phyloP scores from a whole-genome alignment of 805 yeast genomes.

The Kazachstania psychrophila region DNA sequence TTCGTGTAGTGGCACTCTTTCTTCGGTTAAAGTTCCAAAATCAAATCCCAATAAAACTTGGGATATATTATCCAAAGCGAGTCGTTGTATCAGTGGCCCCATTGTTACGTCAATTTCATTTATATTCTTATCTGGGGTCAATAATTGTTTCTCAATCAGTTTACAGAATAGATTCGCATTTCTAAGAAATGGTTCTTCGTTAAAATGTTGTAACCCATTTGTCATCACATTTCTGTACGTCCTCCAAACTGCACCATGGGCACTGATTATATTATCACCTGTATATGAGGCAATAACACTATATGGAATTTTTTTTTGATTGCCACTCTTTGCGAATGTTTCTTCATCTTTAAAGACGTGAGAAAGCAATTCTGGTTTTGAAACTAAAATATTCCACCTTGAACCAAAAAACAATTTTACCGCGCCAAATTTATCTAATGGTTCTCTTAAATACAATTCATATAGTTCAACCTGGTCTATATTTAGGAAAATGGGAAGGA shows the following conservation, averaged over 20 bases:
- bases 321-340: slow-evolving; percentile 49
- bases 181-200: slow-evolving; percentile 30
- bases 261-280: slow-evolving; percentile 53
- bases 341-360: slow-evolving; percentile 42
- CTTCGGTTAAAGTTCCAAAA: slow-evolving; percentile 32
- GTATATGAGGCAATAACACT: slow-evolving; percentile 46
- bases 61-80: slow-evolving; percentile 41
- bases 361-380: slow-evolving; percentile 38
- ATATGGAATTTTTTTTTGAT: slow-evolving; percentile 48
- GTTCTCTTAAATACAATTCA: slow-evolving; percentile 34
- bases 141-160: slow-evolving; percentile 15
- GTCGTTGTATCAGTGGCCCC: slow-evolving; percentile 38
- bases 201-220: slow-evolving; percentile 43
- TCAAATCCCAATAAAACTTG: slow-evolving; percentile 43
- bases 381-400: slow-evolving; percentile 49
- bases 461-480: slow-evolving; percentile 44
- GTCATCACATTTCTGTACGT: slow-evolving; percentile 38
- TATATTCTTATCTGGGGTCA: slow-evolving; percentile 1
- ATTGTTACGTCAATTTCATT: slow-evolving; percentile 12
- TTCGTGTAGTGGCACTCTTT: slow-evolving; percentile 30
- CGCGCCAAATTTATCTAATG: slow-evolving; percentile 45
- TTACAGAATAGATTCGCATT: slow-evolving; percentile 33
- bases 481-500: slow-evolving; percentile 35
- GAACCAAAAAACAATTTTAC: slow-evolving; percentile 53
- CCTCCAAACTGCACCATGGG: slow-evolving; percentile 47